Base-by-base conservation (phyloP, 164 flowering plant species). In the Nymphaea thermarum region DNA sequence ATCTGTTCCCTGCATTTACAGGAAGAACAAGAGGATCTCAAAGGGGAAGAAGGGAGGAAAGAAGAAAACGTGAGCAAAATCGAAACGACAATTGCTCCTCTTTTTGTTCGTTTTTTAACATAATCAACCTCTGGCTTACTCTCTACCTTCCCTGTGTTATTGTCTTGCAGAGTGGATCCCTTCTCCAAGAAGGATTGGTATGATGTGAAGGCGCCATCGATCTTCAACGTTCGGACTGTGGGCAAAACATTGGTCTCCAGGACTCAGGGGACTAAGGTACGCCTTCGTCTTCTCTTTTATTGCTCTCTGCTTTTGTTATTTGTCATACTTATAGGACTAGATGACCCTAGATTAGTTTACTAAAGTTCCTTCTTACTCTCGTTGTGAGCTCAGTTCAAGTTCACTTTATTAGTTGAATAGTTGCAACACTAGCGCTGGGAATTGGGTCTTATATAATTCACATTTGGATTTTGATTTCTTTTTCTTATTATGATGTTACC, bases 1-100 rank as follows among this genome's bases (percentile, higher is more conserved):
- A n/a, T 66, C 6, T 63, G 12, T 8, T 42, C 64, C 43, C 47
- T 25, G 14, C 15, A 44, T 44, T 71, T 63, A 57, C 77, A 77
- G 80, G 70, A 77, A 77, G 77, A 77, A 77, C 68, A 77, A 77
- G 75, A 74, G 80, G 70, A 77, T 77, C 45, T 77, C 80, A 6
- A 72, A 77, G 70, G 80, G 80, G 44, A 77, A 77, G 69, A 77
- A 77, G 69, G 80, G 80, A 51, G 77, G 77, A 57, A 77, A 77
- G 80, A 74, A 77, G 73, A 77, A 77, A 71, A 68, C 77, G 77
- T 77, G 44, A 69, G 73, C 66, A 17, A 62, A 17, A 17, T 17
- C 43, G 5, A 12, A 36, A 44, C 45, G 16, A 41, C 7, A 4
- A 11, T 6, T 42, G 5, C 42, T 60, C 16, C 36, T 16, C 60